phyloP scores from a whole-genome alignment of 495 filamentous ascomycete species.

The Neurospora tetraspora region DNA sequence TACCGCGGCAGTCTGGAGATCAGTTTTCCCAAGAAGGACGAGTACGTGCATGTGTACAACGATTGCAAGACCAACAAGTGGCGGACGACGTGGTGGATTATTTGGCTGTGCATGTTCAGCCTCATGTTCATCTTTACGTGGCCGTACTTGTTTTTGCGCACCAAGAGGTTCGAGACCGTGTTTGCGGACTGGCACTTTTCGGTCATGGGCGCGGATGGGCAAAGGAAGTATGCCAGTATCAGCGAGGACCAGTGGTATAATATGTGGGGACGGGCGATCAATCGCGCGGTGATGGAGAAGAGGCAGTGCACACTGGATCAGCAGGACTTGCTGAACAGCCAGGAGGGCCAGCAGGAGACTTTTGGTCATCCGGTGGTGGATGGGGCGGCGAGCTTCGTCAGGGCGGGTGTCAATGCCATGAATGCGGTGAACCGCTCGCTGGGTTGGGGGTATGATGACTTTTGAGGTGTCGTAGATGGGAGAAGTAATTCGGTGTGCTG shows the following conservation, averaged over 20 bases:
- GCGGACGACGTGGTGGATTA: constrained; percentile 46
- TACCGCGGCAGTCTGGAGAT: constrained; percentile 48
- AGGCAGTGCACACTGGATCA: constrained; percentile 30
- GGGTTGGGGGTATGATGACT: constrained; percentile 29
- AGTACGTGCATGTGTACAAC: constrained; percentile 43
- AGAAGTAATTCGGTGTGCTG: background rate
- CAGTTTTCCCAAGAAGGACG: constrained; percentile 39
- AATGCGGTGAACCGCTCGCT: constrained; percentile 35
- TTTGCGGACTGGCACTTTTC: constrained; percentile 45
- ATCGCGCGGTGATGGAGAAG: constrained; percentile 30
- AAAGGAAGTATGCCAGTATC: constrained; percentile 34
- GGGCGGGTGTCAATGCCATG: constrained; percentile 32
- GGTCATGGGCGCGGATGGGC: constrained; percentile 10
- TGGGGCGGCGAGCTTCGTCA: constrained; percentile 21
- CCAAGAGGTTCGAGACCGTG: constrained; percentile 50
- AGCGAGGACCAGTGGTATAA: constrained; percentile 40
- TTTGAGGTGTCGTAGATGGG: background rate
- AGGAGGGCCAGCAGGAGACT: constrained; percentile 20
- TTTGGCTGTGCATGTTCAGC: constrained; percentile 49
- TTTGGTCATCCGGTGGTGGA: constrained; percentile 18
- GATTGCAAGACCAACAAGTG: constrained; percentile 44
- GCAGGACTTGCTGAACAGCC: constrained; percentile 26
- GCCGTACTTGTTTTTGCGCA: constrained; percentile 53
- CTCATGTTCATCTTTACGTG: constrained; percentile 53
- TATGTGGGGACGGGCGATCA: constrained; percentile 34